Base-by-base conservation (phyloP, 169 alveolate species). In the Babesia ovis region DNA sequence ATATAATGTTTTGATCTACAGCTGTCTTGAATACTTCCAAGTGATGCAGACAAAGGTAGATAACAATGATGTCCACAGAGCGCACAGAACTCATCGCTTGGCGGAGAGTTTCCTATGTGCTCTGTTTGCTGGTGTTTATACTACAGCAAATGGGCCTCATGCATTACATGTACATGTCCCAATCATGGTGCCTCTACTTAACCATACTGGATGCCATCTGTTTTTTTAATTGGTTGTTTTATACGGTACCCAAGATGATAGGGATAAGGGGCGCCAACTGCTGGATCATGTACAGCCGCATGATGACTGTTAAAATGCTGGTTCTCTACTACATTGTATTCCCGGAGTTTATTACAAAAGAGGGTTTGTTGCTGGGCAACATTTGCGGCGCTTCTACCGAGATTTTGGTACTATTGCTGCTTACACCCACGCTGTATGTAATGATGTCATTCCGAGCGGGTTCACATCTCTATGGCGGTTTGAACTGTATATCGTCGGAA, bases 211-310 rank as follows among this genome's bases (percentile, higher is more conserved):
- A 88, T 60, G 83, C 75, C 41, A 48, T 84, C 29, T 84, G 86
- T 53, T 73, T 84, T 29, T 68, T 73, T 55, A 77, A 88, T 43
- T 84, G 86, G 76, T 46, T 74, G 25, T 77, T 81, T 61, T 69
- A 80, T 51, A 76, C 81, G 37, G 62, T 81, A 16, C 93, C 90
- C 20, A 68, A 72, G 55, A 69, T 88, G 75, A 74, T 84, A 4
- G 91, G 90, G 0, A 77, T 83, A 39, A 71, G 82, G 46, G 93
- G 93, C 3, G 89, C 91, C 16, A 88, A 56, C 66, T 88, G 93
- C 54, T 88, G 93, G 93, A 57, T 84, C 32, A 35, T 84, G 18
- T 84, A 88, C 71, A 85, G 84, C 11, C 83, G 90, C 25, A 68
- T 85, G 48, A 76, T 88, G 66, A 80, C 91, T 11, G 51, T 88